A percentile compares a stretch with the other conserved stretches of the same genome.
Conservation (phyloP, 257 asterid genomes). For the Rehmannia glutinosa region DNA sequence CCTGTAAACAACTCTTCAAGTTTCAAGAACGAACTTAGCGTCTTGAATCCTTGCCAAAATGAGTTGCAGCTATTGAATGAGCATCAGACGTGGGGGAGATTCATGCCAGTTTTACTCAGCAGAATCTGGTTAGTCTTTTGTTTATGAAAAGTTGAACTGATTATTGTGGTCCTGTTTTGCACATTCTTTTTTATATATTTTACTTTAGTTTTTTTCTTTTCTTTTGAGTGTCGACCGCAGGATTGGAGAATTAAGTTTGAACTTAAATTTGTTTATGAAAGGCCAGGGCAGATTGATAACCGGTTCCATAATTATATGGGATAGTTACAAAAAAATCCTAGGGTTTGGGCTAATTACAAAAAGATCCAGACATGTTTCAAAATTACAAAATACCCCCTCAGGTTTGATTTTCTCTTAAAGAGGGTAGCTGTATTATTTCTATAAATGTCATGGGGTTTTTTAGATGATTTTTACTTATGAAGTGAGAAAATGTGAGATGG, state of each 20-base stretch:
- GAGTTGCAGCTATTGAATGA: conserved; percentile 50
- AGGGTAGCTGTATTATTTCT: too few species aligned
- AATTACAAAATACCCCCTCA: too few species aligned
- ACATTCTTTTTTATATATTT: neutral
- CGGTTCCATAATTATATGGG: too few species aligned
- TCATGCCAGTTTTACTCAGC: conserved; percentile 54
- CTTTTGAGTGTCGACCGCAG: neutral
- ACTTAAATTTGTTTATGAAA: too few species aligned
- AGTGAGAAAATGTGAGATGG: neutral
- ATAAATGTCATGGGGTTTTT: too few species aligned
- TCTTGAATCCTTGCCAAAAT: conserved; percentile 34
- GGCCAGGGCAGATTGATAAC: too few species aligned
- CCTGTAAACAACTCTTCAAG: conserved; percentile 31
- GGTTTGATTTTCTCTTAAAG: too few species aligned
- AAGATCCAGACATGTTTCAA: too few species aligned
- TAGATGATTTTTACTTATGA: too few species aligned
- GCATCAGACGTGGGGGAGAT: conserved; percentile 74
- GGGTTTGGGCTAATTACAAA: too few species aligned
- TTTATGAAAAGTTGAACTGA: neutral
- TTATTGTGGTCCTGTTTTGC: neutral
- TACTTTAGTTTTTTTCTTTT: neutral
- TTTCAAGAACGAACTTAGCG: conserved; percentile 21
- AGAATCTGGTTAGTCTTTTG: conserved; percentile 55
- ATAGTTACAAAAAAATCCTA: too few species aligned
- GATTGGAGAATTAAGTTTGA: neutral